A percentile compares a stretch with the other conserved stretches of the same genome.
phyloP scores from a whole-genome alignment of 2,329 filamentous ascomycete species.

The Emmonsia crescens region DNA sequence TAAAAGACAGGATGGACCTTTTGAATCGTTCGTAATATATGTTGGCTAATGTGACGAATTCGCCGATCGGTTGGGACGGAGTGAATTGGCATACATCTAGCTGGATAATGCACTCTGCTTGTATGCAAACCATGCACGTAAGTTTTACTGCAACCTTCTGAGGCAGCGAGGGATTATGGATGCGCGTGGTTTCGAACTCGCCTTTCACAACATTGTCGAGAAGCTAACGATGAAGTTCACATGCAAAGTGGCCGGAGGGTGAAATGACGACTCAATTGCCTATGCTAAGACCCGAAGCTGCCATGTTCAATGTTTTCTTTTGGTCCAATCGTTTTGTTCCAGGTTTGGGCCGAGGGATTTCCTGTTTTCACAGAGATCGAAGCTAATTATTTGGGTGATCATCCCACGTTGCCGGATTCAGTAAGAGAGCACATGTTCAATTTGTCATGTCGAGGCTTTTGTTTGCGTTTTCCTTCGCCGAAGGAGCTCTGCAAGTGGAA shows the following conservation, averaged over 20 bases:
- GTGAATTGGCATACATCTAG: not conserved
- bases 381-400: not conserved
- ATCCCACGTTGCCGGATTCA: not conserved
- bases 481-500: slow-evolving; percentile 47
- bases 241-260: no score
- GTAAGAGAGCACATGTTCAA: not conserved
- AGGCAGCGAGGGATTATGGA: not conserved
- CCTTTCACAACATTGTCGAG: not conserved
- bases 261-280: not conserved
- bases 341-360: not conserved
- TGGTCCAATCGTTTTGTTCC: not conserved
- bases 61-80: not conserved
- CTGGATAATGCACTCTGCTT: not conserved
- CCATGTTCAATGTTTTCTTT: not conserved
- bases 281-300: not conserved
- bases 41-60: not conserved
- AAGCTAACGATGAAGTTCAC: not conserved
- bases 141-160: not conserved
- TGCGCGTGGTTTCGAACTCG: not conserved
- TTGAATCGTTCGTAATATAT: not conserved
- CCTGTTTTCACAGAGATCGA: not conserved
- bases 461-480: slow-evolving; percentile 1
- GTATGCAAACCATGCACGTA: not conserved
- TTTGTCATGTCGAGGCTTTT: not conserved
- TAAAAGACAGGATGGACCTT: not conserved